A percentile compares a stretch with the other conserved stretches of the same genome.
Evolutionary conservation across 257 asterid species (phyloP).

Genomic region (Schizonepeta tenuifolia): DNA sequence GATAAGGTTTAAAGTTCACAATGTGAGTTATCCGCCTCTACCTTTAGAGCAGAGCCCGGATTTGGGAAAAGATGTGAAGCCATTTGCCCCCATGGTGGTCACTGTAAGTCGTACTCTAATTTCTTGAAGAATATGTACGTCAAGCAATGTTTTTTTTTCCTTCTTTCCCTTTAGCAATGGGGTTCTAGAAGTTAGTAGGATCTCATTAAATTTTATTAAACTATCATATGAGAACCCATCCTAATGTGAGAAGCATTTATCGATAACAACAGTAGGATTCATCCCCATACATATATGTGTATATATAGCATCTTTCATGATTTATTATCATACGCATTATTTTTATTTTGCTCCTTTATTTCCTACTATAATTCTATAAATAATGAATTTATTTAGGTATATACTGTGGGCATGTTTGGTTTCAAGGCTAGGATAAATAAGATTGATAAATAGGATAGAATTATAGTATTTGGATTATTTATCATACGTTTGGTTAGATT

Average conservation of each 20-base stretch:
- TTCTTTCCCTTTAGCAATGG: background rate
- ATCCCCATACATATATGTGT: background rate
- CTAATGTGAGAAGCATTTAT: too few species aligned
- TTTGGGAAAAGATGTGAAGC: slow-evolving; percentile 39
- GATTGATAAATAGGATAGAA: too few species aligned
- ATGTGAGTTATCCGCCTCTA: slow-evolving; percentile 63
- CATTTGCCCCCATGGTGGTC: slow-evolving; percentile 60
- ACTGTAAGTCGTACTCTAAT: slow-evolving; percentile 42
- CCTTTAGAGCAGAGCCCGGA: slow-evolving; percentile 62
- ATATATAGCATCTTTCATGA: background rate
- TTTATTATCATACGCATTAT: background rate
- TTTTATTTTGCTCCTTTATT: background rate
- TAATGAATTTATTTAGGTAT: background rate
- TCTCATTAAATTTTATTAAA: background rate
- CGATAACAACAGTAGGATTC: background rate
- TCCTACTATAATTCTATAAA: background rate
- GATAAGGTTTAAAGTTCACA: slow-evolving; percentile 53
- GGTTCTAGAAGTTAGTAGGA: slow-evolving; percentile 2
- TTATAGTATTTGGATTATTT: too few species aligned
- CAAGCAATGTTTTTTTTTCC: background rate
- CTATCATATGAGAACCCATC: background rate
- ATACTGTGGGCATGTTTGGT: too few species aligned
- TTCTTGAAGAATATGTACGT: background rate
- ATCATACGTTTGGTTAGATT: too few species aligned
- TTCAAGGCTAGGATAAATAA: too few species aligned